Conservation (phyloP, 2,329 filamentous ascomycete species). For the Hypoxylon sp. region DNA sequence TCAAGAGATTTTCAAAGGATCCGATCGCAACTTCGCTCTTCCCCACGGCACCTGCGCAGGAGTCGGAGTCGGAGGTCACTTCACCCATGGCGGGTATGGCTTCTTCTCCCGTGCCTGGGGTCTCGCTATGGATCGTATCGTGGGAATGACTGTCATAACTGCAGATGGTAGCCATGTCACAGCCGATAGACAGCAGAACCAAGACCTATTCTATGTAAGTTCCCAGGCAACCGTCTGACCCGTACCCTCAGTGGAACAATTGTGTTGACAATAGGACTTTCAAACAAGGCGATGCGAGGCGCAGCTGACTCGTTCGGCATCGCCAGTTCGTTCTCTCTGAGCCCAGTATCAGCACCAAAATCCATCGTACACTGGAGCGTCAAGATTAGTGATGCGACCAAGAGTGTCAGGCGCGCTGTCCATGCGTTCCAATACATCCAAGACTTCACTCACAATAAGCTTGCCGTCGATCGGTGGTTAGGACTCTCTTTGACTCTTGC, state of each 20-base stretch:
- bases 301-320: conserved; percentile 60
- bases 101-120: conserved; percentile 64
- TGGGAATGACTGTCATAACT: conserved; percentile 64
- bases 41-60: conserved; percentile 62
- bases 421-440: conserved; percentile 50
- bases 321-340: conserved; percentile 56
- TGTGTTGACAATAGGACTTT: conserved; percentile 8
- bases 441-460: conserved; percentile 53
- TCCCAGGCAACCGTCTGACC: too few species aligned
- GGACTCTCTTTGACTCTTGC: conserved; percentile 51
- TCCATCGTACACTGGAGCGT: conserved; percentile 57
- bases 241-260: neutral
- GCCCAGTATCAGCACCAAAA: conserved; percentile 53
- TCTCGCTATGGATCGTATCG: conserved; percentile 65
- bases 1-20: conserved; percentile 51
- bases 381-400: conserved; percentile 36
- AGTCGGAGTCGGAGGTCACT: conserved; percentile 63
- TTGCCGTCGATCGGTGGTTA: conserved; percentile 51
- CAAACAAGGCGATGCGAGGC: conserved; percentile 57
- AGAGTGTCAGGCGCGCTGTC: conserved; percentile 41
- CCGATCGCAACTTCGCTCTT: conserved; percentile 55
- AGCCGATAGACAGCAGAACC: conserved; percentile 39
- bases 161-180: conserved; percentile 49
- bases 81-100: conserved; percentile 63
- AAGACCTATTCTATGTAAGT: conserved; percentile 52